Base-by-base conservation (phyloP, 139 green algal species). In the Coccomyxa sp. region DNA sequence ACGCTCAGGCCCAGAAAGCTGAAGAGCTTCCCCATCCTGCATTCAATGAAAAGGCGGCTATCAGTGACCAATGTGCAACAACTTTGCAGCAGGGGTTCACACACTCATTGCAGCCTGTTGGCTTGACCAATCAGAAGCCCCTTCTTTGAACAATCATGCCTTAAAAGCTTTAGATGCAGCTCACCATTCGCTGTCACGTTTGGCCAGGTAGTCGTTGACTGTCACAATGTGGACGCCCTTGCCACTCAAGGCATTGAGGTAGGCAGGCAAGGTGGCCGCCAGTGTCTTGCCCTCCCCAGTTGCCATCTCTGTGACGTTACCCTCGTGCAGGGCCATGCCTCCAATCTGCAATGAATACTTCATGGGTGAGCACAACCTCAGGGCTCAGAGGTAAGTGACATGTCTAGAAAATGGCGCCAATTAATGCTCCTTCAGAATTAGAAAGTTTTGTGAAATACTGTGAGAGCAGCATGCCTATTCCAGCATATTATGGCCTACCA, bases 261-360 rank as follows among this genome's bases (percentile, higher is more conserved):
- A 90, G 22, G 83, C 82, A 0, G 93, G 88, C 34, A 97, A 80
- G 12, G 89, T 90, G 40, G 94, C 94, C 39, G 98, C 95, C 40
- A 99, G 91, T 2, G 96, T 99, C 84, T 99, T 99, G 73, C 96
- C 96, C 88, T 99, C 96, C 24, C 94, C 95, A 8, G 95, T 98
- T 39, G 85, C 75, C 96, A 99, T 99, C 89, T 99, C 96, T 0
- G 96, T 95, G 2, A 91, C 74, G 5, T 75, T 85, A 4, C 96
- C 95, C 68, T 97, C 90, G 74, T 97, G 91, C 70, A 99, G 88
- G 55, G 95, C 94, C 81, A 97, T 94, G 68, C 95, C 96, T 34
- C 95, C 95, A 27, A 97, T 82, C 89, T 95, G 89, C 75, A 86
- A n/a, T 18, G 50, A 18, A 64, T 3, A 41, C 8, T 64, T 31